phyloP scores from a whole-genome alignment of 176 grass and related monocot genomes.

The Dendrocalamus sinicus region DNA sequence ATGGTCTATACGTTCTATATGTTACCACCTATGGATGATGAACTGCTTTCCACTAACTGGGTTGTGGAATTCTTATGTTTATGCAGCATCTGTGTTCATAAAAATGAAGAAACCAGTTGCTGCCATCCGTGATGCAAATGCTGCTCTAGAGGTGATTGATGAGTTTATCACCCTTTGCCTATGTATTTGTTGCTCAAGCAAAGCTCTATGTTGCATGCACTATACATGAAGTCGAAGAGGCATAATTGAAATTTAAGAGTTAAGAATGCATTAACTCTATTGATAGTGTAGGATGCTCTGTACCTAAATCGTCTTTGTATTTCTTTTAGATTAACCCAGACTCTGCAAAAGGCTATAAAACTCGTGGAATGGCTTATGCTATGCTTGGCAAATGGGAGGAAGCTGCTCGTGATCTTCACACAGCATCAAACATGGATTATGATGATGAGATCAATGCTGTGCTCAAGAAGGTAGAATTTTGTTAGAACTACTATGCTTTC shows the following conservation, averaged over 20 bases:
- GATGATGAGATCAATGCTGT: slow-evolving; percentile 94
- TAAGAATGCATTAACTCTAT: neutral
- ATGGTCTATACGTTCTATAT: slow-evolving; percentile 2
- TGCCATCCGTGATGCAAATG: slow-evolving; percentile 92
- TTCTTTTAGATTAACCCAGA: slow-evolving; percentile 83
- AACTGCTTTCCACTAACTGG: neutral
- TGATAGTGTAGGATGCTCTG: neutral
- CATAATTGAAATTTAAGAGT: slow-evolving; percentile 2
- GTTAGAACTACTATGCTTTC: neutral
- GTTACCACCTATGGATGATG: neutral
- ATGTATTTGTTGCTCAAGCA: neutral
- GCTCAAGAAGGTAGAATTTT: slow-evolving; percentile 71
- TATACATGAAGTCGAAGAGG: neutral
- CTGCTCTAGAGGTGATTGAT: slow-evolving; percentile 82
- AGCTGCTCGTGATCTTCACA: slow-evolving; percentile 81
- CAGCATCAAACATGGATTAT: slow-evolving; percentile 90
- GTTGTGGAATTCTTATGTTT: neutral
- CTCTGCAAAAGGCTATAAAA: slow-evolving; percentile 97
- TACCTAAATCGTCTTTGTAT: neutral
- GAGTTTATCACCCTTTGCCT: neutral
- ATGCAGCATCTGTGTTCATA: slow-evolving; percentile 84
- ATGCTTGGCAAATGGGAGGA: slow-evolving; percentile 96
- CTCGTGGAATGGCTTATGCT: slow-evolving; percentile 79
- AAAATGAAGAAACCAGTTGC: slow-evolving; percentile 98
- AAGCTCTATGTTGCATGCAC: neutral